Evolutionary conservation across 768 basidiomycete species (phyloP).

Genomic region (Dentipellis sp.): DNA sequence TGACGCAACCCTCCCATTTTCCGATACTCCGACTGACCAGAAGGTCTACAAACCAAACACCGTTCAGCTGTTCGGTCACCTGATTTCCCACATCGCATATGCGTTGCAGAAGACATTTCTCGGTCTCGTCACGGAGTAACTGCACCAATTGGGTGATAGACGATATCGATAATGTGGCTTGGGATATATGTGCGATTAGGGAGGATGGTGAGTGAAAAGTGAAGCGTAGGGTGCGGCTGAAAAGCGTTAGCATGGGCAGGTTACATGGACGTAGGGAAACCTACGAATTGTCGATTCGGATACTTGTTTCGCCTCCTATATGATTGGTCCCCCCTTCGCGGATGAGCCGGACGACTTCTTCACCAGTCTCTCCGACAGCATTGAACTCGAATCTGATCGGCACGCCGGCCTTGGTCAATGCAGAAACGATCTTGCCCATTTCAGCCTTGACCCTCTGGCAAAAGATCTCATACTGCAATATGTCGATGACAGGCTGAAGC

Average conservation of each 20-base stretch:
- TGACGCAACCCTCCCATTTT: slow-evolving; percentile 69
- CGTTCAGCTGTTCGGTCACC: slow-evolving; percentile 37
- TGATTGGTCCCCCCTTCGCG: slow-evolving; percentile 29
- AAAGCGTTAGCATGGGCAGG: background rate
- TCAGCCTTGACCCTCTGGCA: slow-evolving; percentile 53
- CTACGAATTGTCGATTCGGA: slow-evolving; percentile 64
- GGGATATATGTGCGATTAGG: slow-evolving; percentile 69
- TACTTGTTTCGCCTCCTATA: slow-evolving; percentile 62
- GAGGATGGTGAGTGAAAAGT: slow-evolving; percentile 70
- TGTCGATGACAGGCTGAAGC: slow-evolving; percentile 67
- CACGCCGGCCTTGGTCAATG: slow-evolving; percentile 47
- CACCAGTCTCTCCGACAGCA: slow-evolving; percentile 59
- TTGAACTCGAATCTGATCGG: slow-evolving; percentile 47
- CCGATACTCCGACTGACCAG: slow-evolving; percentile 56
- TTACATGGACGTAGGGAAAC: slow-evolving; percentile 2
- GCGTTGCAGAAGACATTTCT: slow-evolving; percentile 54
- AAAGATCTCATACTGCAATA: slow-evolving; percentile 74
- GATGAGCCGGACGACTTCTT: slow-evolving; percentile 42
- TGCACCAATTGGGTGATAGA: slow-evolving; percentile 72
- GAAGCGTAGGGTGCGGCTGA: slow-evolving; percentile 64
- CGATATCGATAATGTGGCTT: slow-evolving; percentile 64
- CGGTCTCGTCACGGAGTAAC: slow-evolving; percentile 70
- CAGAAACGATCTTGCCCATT: slow-evolving; percentile 38
- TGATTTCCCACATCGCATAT: slow-evolving; percentile 61
- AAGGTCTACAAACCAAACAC: slow-evolving; percentile 74